Conservation (phyloP, 2,329 filamentous ascomycete genomes). For the Taxawa tesnikishii region DNA sequence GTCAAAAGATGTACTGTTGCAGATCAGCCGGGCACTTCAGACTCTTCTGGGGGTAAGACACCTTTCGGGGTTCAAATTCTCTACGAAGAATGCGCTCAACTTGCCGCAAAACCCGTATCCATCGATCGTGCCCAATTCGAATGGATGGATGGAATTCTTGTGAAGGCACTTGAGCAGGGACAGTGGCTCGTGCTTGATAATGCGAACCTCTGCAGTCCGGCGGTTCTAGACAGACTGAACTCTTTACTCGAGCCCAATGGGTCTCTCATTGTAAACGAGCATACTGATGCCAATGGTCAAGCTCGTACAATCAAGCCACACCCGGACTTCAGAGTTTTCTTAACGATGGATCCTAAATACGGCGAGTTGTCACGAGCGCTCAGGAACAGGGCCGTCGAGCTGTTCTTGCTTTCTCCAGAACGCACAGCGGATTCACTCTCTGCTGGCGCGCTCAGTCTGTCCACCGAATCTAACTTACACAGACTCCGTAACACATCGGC, state of each 20-base stretch:
- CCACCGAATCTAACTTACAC: constrained; percentile 25
- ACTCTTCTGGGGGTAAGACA: constrained; percentile 37
- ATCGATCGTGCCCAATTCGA: constrained; percentile 75
- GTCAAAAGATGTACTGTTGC: too few species aligned
- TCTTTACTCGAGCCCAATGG: constrained; percentile 88
- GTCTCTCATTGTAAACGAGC: constrained; percentile 81
- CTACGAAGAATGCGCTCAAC: constrained; percentile 6
- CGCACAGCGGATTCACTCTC: too few species aligned
- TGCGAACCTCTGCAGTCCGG: constrained; percentile 90
- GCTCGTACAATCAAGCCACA: constrained; percentile 72
- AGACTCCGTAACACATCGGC: constrained; percentile 19
- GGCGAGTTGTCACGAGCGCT: constrained; percentile 93
- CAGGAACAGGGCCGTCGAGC: constrained; percentile 87
- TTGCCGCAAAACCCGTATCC: constrained; percentile 41
- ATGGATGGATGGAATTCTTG: constrained; percentile 88
- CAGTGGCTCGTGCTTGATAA: constrained; percentile 94
- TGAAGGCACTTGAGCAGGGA: constrained; percentile 74
- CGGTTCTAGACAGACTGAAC: constrained; percentile 87
- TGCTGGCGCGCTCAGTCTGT: constrained; percentile 11
- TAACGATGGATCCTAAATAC: constrained; percentile 84
- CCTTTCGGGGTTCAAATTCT: too few species aligned
- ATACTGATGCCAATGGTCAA: constrained; percentile 70
- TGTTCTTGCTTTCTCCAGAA: constrained; percentile 46
- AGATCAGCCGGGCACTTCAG: too few species aligned
- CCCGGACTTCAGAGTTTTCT: constrained; percentile 77